These are phyloP conservation scores for Penicillium subrubescens DNA, from an alignment of 495 filamentous ascomycete species.

Conservation along the genomic window DNA sequence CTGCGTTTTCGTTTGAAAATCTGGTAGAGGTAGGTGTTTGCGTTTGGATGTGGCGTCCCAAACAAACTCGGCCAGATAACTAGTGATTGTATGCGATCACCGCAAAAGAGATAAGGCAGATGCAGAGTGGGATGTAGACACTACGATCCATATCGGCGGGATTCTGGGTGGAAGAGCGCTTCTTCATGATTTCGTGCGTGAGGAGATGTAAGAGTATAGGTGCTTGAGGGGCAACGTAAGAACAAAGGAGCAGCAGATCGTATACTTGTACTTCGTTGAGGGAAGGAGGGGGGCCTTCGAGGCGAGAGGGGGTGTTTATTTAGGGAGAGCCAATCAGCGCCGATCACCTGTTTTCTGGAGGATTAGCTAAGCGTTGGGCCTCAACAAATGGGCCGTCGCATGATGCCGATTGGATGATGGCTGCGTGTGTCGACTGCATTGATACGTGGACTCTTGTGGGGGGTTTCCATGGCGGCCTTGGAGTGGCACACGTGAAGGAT, in stretches of 20 bases:
- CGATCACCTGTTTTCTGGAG: neutral
- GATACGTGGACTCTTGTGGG: constrained; percentile 3
- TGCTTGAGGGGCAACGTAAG: neutral
- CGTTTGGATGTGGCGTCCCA: neutral
- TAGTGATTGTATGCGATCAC: constrained; percentile 46
- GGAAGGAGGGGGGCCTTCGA: neutral
- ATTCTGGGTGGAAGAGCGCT: constrained; percentile 17
- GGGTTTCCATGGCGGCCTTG: neutral
- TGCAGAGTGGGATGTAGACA: constrained; percentile 46
- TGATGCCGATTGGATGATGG: constrained; percentile 4
- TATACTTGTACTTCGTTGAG: neutral
- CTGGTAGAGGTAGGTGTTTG: neutral
- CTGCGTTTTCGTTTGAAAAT: constrained; percentile 1
- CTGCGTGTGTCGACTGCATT: neutral
- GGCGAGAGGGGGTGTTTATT: constrained; percentile 10
- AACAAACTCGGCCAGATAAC: constrained; percentile 15
- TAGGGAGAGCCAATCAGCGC: neutral
- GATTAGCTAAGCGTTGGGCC: constrained; percentile 20
- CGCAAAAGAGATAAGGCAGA: constrained; percentile 48
- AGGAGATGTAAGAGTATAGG: neutral
- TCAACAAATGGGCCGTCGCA: constrained; percentile 18
- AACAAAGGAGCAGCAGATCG: neutral
- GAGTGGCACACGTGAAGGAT: neutral
- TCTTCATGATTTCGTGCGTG: constrained; percentile 21
- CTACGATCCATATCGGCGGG: constrained; percentile 40